Percentiles rank a stretch among this genome's conserved stretches.
Evolutionary conservation across 2,329 filamentous ascomycete species (phyloP).

Genomic region (Pseudogymnoascus sp.): DNA sequence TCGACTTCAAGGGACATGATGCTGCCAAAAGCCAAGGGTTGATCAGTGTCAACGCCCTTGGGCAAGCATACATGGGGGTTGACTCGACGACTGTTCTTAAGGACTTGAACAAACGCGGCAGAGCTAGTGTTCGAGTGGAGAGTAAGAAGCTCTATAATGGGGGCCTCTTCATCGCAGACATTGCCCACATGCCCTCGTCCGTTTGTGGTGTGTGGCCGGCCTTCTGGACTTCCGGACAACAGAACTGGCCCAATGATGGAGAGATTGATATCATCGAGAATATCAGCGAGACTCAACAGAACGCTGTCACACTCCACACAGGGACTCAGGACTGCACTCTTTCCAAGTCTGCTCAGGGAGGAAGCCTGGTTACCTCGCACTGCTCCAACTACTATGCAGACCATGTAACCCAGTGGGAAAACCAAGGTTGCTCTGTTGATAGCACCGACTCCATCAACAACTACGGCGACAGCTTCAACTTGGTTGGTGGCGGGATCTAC

Average conservation of each 20-base stretch:
- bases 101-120: conserved; percentile 29
- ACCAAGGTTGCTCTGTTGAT: conserved; percentile 19
- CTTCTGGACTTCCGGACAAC: conserved; percentile 16
- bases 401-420: conserved; percentile 33
- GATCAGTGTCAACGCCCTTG: conserved; percentile 44
- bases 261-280: conserved; percentile 35
- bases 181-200: conserved; percentile 37
- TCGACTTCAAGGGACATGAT: conserved; percentile 53
- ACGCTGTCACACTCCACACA: conserved; percentile 20
- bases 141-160: conserved; percentile 36
- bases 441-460: conserved; percentile 17
- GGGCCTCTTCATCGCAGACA: conserved; percentile 39
- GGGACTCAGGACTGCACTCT: conserved; percentile 19
- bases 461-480: conserved; percentile 22
- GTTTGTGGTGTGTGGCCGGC: conserved; percentile 18
- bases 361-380: conserved; percentile 13
- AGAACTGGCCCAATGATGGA: conserved; percentile 25
- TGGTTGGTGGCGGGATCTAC: conserved; percentile 38
- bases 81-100: conserved; percentile 33
- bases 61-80: conserved; percentile 39
- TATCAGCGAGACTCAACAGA: conserved; percentile 44
- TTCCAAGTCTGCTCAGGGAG: conserved; percentile 29
- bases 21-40: conserved; percentile 51
- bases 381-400: conserved; percentile 19
- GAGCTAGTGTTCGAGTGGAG: conserved; percentile 37